phyloP scores from a whole-genome alignment of 208 protist genomes.

The Leishmania aethiopica region DNA sequence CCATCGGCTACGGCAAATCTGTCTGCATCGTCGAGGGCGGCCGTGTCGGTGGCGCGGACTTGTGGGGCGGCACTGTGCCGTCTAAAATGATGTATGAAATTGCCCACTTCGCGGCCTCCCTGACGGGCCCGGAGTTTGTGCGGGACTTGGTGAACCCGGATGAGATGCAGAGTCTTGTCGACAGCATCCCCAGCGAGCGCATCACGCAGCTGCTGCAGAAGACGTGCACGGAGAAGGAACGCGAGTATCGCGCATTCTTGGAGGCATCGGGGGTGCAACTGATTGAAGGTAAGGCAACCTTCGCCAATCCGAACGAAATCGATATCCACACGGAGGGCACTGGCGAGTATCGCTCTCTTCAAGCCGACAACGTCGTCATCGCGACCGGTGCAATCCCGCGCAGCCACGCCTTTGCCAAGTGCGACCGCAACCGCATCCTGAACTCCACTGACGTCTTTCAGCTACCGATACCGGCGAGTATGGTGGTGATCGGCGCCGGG shows the following conservation, averaged over 20 bases:
- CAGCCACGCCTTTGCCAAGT: slow-evolving; percentile 39
- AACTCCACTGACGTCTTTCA: slow-evolving; percentile 61
- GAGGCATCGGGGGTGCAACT: slow-evolving; percentile 48
- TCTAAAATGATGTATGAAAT: slow-evolving; percentile 81
- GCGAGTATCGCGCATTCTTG: slow-evolving; percentile 36
- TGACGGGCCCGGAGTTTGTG: slow-evolving; percentile 28
- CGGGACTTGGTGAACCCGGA: slow-evolving; percentile 41
- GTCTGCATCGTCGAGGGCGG: slow-evolving; percentile 67
- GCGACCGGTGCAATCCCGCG: slow-evolving; percentile 63
- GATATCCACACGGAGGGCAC: slow-evolving; percentile 50
- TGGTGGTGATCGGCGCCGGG: slow-evolving; percentile 74
- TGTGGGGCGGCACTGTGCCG: slow-evolving; percentile 76
- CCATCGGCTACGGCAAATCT: slow-evolving; percentile 48
- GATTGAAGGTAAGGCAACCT: slow-evolving; percentile 63
- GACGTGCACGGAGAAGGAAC: slow-evolving; percentile 43
- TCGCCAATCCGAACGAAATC: slow-evolving; percentile 53
- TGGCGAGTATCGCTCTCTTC: slow-evolving; percentile 57
- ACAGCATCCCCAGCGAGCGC: slow-evolving; percentile 32
- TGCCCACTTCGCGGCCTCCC: slow-evolving; percentile 40
- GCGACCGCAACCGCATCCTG: slow-evolving; percentile 45
- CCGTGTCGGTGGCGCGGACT: slow-evolving; percentile 59
- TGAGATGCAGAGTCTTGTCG: slow-evolving; percentile 15
- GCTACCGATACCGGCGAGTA: slow-evolving; percentile 55
- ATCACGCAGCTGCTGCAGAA: slow-evolving; percentile 42
- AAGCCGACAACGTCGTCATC: slow-evolving; percentile 75